Evolutionary conservation across 805 yeast genomes (phyloP), one percentile per base, ranked within the genome.

Genomic region (Kluyveromyces wickerhamii): DNA sequence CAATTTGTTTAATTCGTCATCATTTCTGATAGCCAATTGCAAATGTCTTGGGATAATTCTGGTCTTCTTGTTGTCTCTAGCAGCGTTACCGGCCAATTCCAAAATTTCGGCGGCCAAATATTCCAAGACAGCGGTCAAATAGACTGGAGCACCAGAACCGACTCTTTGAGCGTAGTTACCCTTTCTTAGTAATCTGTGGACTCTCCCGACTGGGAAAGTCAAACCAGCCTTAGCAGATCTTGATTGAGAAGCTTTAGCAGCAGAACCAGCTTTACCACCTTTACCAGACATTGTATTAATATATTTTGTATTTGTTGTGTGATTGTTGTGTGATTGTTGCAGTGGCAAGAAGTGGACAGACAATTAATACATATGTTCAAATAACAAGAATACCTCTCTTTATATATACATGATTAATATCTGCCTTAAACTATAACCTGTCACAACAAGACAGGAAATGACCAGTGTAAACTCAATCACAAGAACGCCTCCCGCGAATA

Each of bases 201-300:
- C 88, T 77, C 96, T 87, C 65, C 96, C 96, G 47, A 87, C 96
- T 71, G 96, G 96, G 88, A 87, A 87, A 54, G 89, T 83, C 60
- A 87, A 77, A 65, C 95, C 96, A 59, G 96, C 96, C 74, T 85
- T 87, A 44, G 95, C 79, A 49, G 96, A 87, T 77, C 96, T 84
- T 39, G 95, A 82, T 71, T 87, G 87, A 60, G 95, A 79, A 54
- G 92, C 85, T 70, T 87, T 87, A 62, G 83, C 86, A 52, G 89
- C 65, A 52, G 92, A 72, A 59, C 94, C 89, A 62, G 95, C 94
- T 71, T 86, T 86, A 59, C 87, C 87, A 72, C 78, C 69, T 62
- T 64, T 64, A 57, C 69, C 66, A 49, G 87, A 79, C 87, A 79
- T 80, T 63, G 9, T 39, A 32, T 23, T 27, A 12, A 15, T 6